Base-by-base conservation (phyloP, 192 early-diverging fungal species). In the Coemansia sp. region DNA sequence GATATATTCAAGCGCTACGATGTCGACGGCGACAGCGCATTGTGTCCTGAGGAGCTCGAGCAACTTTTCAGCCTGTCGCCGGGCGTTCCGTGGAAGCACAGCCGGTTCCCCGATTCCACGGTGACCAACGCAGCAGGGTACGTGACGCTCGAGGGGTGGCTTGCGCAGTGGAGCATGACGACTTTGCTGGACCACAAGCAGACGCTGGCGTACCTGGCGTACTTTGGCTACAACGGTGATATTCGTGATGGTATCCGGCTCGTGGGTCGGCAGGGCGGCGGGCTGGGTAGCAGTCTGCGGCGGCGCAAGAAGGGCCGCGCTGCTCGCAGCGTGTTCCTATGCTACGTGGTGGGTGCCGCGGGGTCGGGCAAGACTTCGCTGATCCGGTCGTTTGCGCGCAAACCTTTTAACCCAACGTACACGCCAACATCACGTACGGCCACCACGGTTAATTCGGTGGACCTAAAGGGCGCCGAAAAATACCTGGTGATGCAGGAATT, bases 131-230 rank as follows among this genome's bases (percentile, higher is more conserved):
- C 91, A 40, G 81, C 90, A 1, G 93, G 93, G 14, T 86, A 86
- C 12, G 90, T 99, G 9, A 95, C 97, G 3, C 78, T 98, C 49
- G 94, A 96, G 69, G 94, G 95, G 15, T 99, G 94, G 81, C 73
- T 99, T 23, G 95, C 94, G n/a, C 95, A 97, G 66, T 99, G 97
- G 97, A 95, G 94, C 77, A 97, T 98, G 95, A 95, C 92, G 1
- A 98, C 97, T 6, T 80, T 96, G 43, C 72, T 97, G 39, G 91
- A 96, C 70, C 85, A 93, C 76, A 86, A 86, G 52, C 86, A 88
- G 9, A 96, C 95, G 3, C 75, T 99, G 37, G 84, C 89, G 21
- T 99, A 98, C 60, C 79, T 99, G 53, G 97, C 95, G 2, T 99
- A 97, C 69, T 88, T 99, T 38, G 97, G 97, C 12, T 99, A 85